phyloP scores from a whole-genome alignment of 495 filamentous ascomycete genomes.

The Wilcoxina mikolae region DNA sequence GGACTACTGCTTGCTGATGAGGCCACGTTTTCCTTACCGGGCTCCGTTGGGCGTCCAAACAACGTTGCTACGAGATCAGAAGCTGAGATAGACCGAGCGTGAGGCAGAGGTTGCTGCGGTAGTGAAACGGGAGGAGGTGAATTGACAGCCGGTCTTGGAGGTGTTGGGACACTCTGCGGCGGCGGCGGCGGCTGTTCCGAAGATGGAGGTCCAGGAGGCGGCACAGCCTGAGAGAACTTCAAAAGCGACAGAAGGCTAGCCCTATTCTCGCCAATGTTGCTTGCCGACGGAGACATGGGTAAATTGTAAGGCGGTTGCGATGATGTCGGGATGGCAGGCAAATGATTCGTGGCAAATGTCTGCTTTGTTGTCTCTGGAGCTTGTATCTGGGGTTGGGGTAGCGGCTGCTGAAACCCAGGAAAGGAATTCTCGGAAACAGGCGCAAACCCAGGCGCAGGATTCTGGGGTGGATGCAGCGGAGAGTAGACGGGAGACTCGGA shows the following conservation, averaged over 20 bases:
- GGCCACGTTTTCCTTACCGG: not conserved
- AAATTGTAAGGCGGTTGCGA: conserved; percentile 17
- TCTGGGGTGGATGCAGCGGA: not conserved
- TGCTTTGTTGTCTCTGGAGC: not conserved
- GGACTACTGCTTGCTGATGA: not conserved
- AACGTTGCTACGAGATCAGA: conserved; percentile 52
- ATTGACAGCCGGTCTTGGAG: conserved; percentile 31
- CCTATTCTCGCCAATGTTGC: conserved; percentile 41
- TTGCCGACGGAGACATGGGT: conserved; percentile 25
- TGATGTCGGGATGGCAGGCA: conserved; percentile 10
- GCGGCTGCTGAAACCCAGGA: conserved; percentile 8
- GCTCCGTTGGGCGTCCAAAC: not conserved
- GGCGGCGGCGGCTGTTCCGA: conserved; percentile 17
- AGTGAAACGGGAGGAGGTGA: conserved; percentile 31
- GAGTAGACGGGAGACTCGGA: conserved; percentile 4
- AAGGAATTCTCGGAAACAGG: not conserved
- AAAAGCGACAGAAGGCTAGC: conserved; percentile 72
- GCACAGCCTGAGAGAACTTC: conserved; percentile 54
- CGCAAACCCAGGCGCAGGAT: not conserved
- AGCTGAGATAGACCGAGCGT: conserved; percentile 43
- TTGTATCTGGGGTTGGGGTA: conserved; percentile 10
- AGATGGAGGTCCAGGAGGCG: conserved; percentile 26
- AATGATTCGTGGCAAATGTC: not conserved
- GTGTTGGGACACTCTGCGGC: conserved; percentile 30
- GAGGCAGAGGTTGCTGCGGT: conserved; percentile 30